Evolutionary conservation across 1,284 basidiomycete species (phyloP).

Genomic region (Marasmius oreades): DNA sequence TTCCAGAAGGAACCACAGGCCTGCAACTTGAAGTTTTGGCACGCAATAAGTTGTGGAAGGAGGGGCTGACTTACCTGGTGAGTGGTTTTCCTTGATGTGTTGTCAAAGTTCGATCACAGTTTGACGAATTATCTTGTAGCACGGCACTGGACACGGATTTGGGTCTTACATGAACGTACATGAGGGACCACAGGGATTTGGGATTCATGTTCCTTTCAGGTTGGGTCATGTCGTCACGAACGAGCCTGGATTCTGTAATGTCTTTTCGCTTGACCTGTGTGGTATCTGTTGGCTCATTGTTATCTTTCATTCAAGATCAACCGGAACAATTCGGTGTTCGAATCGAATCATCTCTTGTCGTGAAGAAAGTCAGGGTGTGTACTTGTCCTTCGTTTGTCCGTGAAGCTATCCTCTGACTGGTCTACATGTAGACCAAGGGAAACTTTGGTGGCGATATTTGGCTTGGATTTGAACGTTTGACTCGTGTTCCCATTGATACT

Average conservation of each 20-base stretch:
- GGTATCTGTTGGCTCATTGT: background rate
- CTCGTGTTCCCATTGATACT: conserved; percentile 91
- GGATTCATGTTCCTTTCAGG: conserved; percentile 60
- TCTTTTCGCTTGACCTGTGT: conserved; percentile 15
- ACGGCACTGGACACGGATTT: conserved; percentile 82
- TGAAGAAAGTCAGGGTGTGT: conserved; percentile 64
- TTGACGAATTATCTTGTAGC: conserved; percentile 39
- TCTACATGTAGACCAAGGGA: conserved; percentile 52
- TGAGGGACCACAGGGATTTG: conserved; percentile 74
- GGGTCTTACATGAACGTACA: conserved; percentile 80
- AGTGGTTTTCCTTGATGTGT: conserved; percentile 24
- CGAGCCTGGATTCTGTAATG: conserved; percentile 81
- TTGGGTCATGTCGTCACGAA: conserved; percentile 88
- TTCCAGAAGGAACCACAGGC: conserved; percentile 88
- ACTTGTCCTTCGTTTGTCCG: background rate
- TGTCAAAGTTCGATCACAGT: conserved; percentile 16
- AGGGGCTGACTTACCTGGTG: conserved; percentile 81
- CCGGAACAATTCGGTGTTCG: conserved; percentile 86
- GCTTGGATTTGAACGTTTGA: conserved; percentile 86
- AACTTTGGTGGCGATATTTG: conserved; percentile 73
- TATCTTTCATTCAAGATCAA: conserved; percentile 48
- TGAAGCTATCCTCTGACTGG: background rate
- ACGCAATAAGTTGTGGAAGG: conserved; percentile 82
- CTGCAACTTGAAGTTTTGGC: conserved; percentile 82
- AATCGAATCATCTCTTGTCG: conserved; percentile 80